Evolutionary conservation across 2,329 filamentous ascomycete species (phyloP).

Genomic region (Cercospora brassicicola): DNA sequence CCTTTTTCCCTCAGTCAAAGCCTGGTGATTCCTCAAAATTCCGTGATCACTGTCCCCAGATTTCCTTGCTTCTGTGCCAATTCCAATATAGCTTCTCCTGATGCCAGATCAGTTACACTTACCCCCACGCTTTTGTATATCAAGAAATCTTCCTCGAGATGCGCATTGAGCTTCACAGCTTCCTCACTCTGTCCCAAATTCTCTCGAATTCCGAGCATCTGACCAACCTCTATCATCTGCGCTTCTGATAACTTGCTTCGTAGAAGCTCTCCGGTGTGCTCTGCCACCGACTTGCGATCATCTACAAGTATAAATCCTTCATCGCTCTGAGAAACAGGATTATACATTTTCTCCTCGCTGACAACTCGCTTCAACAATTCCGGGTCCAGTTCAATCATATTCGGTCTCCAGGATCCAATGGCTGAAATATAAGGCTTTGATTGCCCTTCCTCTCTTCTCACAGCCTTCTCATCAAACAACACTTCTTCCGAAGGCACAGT

Average conservation of each 20-base stretch:
- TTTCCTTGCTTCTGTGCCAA: conserved; percentile 15
- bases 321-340: neutral
- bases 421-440: conserved; percentile 33
- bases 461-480: conserved; percentile 42
- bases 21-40: conserved; percentile 3
- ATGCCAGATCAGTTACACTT: conserved; percentile 52
- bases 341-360: conserved; percentile 1
- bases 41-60: conserved; percentile 15
- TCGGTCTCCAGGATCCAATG: conserved; percentile 36
- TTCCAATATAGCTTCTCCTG: conserved; percentile 21
- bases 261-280: conserved; percentile 51
- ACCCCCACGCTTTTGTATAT: conserved; percentile 55
- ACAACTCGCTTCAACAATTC: conserved; percentile 40
- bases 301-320: conserved; percentile 32
- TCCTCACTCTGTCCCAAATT: conserved; percentile 12
- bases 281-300: conserved; percentile 44
- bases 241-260: conserved; percentile 41
- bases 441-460: conserved; percentile 4
- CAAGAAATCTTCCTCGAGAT: conserved; percentile 42
- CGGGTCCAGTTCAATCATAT: conserved; percentile 54
- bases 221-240: conserved; percentile 48
- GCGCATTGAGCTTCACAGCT: conserved; percentile 16
- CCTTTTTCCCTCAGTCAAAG: no score
- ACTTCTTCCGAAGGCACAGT: conserved; percentile 50
- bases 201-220: conserved; percentile 34